Evolutionary conservation across 176 grass and related monocot genomes (phyloP).

Genomic region (Carex kokanica): DNA sequence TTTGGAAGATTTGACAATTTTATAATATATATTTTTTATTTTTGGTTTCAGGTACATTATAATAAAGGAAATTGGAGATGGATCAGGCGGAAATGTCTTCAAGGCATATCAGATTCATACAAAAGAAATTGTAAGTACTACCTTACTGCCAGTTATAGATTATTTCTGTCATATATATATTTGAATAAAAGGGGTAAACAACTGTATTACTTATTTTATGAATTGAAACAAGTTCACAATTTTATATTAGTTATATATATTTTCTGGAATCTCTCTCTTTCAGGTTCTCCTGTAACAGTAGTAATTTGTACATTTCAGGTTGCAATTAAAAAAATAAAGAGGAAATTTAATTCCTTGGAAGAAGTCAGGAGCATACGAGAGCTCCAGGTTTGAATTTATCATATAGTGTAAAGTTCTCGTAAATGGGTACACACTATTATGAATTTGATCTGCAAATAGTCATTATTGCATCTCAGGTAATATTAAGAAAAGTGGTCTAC

Average conservation of each 20-base stretch:
- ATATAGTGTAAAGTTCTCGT: neutral
- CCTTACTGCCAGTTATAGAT: neutral
- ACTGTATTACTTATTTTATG: neutral
- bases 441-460: neutral
- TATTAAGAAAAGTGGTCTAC: conserved; percentile 3
- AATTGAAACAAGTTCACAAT: neutral
- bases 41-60: conserved; percentile 62
- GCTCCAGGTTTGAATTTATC: conserved; percentile 58
- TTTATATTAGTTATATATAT: neutral
- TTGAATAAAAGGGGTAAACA: neutral
- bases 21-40: neutral
- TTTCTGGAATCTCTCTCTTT: neutral
- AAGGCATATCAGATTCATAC: conserved; percentile 72
- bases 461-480: neutral
- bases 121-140: conserved; percentile 69
- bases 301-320: conserved; percentile 41
- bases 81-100: conserved; percentile 86
- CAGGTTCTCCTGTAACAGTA: neutral
- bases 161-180: neutral
- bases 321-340: conserved; percentile 97
- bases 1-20: conserved; percentile 2
- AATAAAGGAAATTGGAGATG: conserved; percentile 82
- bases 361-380: conserved; percentile 76
- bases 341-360: conserved; percentile 77
- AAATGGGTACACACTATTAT: neutral